A percentile compares a stretch with the other conserved stretches of the same genome.
Evolutionary conservation across 2,329 filamentous ascomycete species (phyloP).

Genomic region (Trichoderma sp.): DNA sequence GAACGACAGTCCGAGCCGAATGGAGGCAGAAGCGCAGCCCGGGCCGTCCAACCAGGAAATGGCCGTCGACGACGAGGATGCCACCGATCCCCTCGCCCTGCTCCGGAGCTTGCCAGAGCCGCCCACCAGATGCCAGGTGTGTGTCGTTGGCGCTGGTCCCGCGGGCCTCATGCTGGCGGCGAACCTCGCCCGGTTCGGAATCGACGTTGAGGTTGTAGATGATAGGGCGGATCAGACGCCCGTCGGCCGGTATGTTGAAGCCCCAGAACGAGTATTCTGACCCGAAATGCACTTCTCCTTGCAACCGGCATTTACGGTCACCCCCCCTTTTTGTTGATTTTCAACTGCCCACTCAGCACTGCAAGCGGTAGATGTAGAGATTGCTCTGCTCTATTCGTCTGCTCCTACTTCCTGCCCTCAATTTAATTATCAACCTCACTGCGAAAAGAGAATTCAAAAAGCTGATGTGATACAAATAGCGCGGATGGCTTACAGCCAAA

Average conservation of each 20-base stretch:
- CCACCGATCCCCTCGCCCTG: slow-evolving; percentile 51
- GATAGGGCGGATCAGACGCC: slow-evolving; percentile 64
- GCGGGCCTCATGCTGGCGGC: slow-evolving; percentile 48
- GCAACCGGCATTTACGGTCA: neutral
- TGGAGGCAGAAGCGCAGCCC: slow-evolving; percentile 19
- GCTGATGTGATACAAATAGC: slow-evolving; percentile 40
- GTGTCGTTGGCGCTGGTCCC: slow-evolving; percentile 49
- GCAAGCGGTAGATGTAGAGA: no score
- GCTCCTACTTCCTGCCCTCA: neutral
- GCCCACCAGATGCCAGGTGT: slow-evolving; percentile 51
- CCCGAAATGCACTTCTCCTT: neutral
- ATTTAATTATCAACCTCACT: neutral
- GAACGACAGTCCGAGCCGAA: slow-evolving; percentile 24
- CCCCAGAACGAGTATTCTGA: neutral
- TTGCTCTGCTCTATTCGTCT: neutral
- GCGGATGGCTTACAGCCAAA: slow-evolving; percentile 77
- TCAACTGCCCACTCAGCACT: neutral
- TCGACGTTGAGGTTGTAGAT: slow-evolving; percentile 50
- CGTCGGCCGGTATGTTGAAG: slow-evolving; percentile 54
- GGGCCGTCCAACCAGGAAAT: slow-evolving; percentile 28
- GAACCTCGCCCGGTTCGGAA: slow-evolving; percentile 47
- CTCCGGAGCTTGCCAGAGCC: slow-evolving; percentile 53
- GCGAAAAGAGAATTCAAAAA: neutral
- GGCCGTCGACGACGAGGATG: slow-evolving; percentile 39
- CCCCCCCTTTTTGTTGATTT: neutral